These are phyloP conservation scores for Guadua angustifolia DNA, from an alignment of 176 grass and related monocot genomes.

Conservation along the genomic window DNA sequence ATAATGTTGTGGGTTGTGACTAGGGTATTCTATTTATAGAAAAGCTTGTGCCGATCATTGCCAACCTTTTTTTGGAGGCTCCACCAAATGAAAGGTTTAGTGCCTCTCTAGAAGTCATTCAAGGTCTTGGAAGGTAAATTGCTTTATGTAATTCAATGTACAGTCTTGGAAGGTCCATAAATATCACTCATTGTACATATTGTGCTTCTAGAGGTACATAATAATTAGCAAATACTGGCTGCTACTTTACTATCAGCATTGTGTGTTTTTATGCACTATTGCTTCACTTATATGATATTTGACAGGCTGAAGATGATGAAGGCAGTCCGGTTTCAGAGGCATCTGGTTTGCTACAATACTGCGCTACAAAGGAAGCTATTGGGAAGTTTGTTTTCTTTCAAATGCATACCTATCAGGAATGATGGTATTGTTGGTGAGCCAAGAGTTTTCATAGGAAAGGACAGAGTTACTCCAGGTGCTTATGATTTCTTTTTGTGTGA, in stretches of 20 bases:
- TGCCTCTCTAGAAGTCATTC: conserved; percentile 75
- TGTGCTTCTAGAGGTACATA: conserved; percentile 29
- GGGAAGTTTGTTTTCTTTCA: conserved; percentile 94
- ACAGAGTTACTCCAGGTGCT: conserved; percentile 82
- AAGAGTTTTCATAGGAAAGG: conserved; percentile 66
- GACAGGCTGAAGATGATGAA: conserved; percentile 71
- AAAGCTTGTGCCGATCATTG: conserved; percentile 90
- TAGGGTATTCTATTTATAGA: conserved; percentile 83
- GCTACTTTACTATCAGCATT: not conserved
- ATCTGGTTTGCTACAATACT: conserved; percentile 75
- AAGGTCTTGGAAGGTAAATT: conserved; percentile 90
- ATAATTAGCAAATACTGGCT: conserved; percentile 12
- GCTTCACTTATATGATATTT: conserved; percentile 41
- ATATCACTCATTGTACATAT: conserved; percentile 16
- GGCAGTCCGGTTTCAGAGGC: conserved; percentile 62
- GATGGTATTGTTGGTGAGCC: conserved; percentile 79
- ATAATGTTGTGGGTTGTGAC: conserved; percentile 49
- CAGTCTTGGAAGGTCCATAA: no score
- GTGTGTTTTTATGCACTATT: conserved; percentile 30
- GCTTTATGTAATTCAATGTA: conserved; percentile 20
- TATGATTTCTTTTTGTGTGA: conserved; percentile 31
- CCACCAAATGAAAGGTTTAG: conserved; percentile 78
- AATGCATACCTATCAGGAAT: conserved; percentile 84
- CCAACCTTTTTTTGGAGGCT: conserved; percentile 84
- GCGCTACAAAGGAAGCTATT: conserved; percentile 75